Evolutionary conservation across 2,329 filamentous ascomycete species (phyloP), one percentile per base, ranked within the genome.

Genomic region (Fusarium cicatricum): DNA sequence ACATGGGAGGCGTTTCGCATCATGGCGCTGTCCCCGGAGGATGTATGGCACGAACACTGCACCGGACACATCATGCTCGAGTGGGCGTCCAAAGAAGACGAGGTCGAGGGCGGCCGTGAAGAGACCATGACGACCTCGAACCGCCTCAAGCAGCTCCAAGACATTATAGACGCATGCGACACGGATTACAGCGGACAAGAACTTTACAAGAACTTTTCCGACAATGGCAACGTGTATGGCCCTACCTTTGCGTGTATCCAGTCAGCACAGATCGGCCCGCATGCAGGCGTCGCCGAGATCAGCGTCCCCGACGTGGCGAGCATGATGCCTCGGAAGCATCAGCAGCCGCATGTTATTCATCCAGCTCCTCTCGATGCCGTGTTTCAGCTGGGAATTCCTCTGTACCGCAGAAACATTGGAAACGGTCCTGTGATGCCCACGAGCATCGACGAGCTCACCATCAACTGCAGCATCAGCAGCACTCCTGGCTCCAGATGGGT

Each of bases 291-390:
- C 31, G 54, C 50, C 1, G 43, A 50, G 3, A 50, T 60, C 11
- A 47, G 14, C 15, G 37, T 60, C 6, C 53, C 57, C 3, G 57
- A 60, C 14, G 54, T 60, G 21, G 45, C 19, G 11, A 54, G 49
- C 12, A 33, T 51, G 28, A 70, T 70, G 67, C 67, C 67, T 14
- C 33, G 51, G 12, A 41, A 65, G 5, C 55, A 68, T 40, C 29
- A 67, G 15, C 58, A 67, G 23, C 63, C 64, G 17, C 69, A 73
- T 57, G 34, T 75, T 6, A 70, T 77, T 2, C 75, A 77, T 47
- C 75, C 75, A 2, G 64, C 70, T 14, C 68, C 74, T 0, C 54
- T 77, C 3, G 75, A 77, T 40, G 62, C 68, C 14, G 42, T 75
- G 1, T 69, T 76, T 5, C 75, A 77, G 16, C 12, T 51, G 10